A percentile compares a stretch with the other conserved stretches of the same genome.
Conservation (phyloP, 2,329 filamentous ascomycete genomes). For the Aspergillus sclerotialis region DNA sequence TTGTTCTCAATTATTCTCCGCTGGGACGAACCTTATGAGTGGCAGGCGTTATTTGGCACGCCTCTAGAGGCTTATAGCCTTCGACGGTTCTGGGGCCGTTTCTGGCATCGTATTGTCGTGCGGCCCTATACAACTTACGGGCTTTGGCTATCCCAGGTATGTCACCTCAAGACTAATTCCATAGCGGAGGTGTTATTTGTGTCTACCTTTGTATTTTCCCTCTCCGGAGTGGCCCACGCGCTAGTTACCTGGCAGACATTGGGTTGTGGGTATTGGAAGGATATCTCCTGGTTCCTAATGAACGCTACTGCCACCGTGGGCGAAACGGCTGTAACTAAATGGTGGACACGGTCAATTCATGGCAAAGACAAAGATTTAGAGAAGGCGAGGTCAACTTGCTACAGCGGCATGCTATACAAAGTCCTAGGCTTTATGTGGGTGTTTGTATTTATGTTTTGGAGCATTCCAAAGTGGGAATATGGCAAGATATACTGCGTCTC, state of each 20-base stretch:
- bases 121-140: not conserved
- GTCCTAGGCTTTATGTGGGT: constrained; percentile 3
- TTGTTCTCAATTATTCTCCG: constrained; percentile 4
- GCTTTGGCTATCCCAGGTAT: not conserved
- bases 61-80: constrained; percentile 3
- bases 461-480: constrained; percentile 7
- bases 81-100: constrained; percentile 1
- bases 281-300: constrained; percentile 4
- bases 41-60: constrained; percentile 6
- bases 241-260: constrained; percentile 2
- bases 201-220: not conserved
- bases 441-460: constrained; percentile 6
- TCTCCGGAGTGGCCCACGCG: constrained; percentile 4
- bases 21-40: constrained; percentile 4
- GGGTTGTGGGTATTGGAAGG: constrained; percentile 2
- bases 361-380: too few species aligned
- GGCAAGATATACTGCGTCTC: constrained; percentile 3
- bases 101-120: constrained; percentile 2
- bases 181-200: not conserved
- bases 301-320: constrained; percentile 1
- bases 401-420: not conserved
- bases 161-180: not conserved
- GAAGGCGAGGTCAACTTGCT: not conserved
- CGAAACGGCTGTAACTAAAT: not conserved
- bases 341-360: not conserved